Evolutionary conservation across 2,329 filamentous ascomycete genomes (phyloP), one percentile per base, ranked within the genome.

Genomic region (Didymella sp.): DNA sequence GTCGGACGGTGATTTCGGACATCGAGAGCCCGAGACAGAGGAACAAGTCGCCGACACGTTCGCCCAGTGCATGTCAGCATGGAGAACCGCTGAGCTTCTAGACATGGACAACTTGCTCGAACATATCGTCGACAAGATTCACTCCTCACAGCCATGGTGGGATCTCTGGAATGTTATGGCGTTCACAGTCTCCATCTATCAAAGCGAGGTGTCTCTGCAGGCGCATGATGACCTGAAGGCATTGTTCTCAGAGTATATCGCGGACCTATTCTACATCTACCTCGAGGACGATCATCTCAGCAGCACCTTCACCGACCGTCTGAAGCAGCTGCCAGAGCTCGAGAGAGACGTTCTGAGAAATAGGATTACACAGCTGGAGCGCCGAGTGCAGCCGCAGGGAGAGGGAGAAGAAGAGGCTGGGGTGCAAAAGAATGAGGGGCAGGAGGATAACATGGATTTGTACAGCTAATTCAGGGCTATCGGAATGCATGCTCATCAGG

Each of bases 61-160:
- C 13, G 56, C 51, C 0, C 58, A 72, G 22, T 72, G 69, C 30
- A 51, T 59, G 0, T 49, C 59, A 0, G 67, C 71, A 1, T 75
- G 72, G 71, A 37, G 46, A 0, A 49, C 63, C 1, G 72, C 63
- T 0, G 60, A 68, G 12, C 49, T 46, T 1, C 51, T 75, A 0
- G 58, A 53, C 6, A 67, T 73, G 62, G 49, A 59, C 1, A 70
- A 76, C 22, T 45, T 76, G 3, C 52, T 73, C 2, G 66, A 72
- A 0, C 60, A 65, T 19, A 63, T 74, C 6, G 52, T 64, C 1
- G 27, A 57, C 0, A 76, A 74, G 33, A 28, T 74, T 3, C 35
- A 58, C 3, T 19, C 7, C 3, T 27, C 58, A 5, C 30, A 35
- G 5, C 50, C 51, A 1, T 54, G 51, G 11, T 57, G 58, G 17